These are phyloP conservation scores for Lipomyces yarrowii DNA, from an alignment of 1,139 yeast species.

Conservation along the genomic window DNA sequence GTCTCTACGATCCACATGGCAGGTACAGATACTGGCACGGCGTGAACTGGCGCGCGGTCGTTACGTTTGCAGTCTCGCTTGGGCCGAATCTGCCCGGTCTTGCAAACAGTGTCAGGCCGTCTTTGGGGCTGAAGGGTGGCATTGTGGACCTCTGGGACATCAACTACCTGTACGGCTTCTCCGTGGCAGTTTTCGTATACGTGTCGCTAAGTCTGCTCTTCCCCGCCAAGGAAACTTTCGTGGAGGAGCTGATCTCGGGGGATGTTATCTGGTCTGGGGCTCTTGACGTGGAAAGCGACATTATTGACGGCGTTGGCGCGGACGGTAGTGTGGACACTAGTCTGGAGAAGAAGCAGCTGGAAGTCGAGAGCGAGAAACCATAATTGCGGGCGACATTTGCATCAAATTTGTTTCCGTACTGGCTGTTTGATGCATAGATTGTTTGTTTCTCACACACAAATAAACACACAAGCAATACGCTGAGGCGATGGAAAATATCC, in stretches of 20 bases:
- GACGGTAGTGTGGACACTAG: background rate
- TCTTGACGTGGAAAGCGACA: background rate
- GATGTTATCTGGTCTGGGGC: conserved; percentile 14
- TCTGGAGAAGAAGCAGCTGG: background rate
- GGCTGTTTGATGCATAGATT: background rate
- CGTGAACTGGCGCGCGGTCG: conserved; percentile 43
- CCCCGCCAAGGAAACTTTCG: conserved; percentile 27
- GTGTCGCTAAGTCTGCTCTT: conserved; percentile 24
- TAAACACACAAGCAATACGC: background rate
- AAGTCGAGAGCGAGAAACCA: background rate
- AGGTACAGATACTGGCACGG: conserved; percentile 43
- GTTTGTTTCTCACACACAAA: background rate
- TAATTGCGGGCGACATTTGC: background rate
- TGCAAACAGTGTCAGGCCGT: conserved; percentile 37
- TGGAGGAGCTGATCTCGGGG: conserved; percentile 17
- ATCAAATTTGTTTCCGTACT: background rate
- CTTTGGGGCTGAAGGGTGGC: conserved; percentile 35
- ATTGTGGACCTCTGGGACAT: conserved; percentile 43
- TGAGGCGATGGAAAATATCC: too few species aligned
- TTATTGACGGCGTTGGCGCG: conserved; percentile 2
- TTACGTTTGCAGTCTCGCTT: conserved; percentile 42
- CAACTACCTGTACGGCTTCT: conserved; percentile 44
- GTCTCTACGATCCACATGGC: conserved; percentile 41
- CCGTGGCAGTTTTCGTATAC: conserved; percentile 37
- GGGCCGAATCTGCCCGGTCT: conserved; percentile 44